These are phyloP conservation scores for Eimeria maxima DNA, from an alignment of 169 alveolate genomes.

Conservation along the genomic window DNA sequence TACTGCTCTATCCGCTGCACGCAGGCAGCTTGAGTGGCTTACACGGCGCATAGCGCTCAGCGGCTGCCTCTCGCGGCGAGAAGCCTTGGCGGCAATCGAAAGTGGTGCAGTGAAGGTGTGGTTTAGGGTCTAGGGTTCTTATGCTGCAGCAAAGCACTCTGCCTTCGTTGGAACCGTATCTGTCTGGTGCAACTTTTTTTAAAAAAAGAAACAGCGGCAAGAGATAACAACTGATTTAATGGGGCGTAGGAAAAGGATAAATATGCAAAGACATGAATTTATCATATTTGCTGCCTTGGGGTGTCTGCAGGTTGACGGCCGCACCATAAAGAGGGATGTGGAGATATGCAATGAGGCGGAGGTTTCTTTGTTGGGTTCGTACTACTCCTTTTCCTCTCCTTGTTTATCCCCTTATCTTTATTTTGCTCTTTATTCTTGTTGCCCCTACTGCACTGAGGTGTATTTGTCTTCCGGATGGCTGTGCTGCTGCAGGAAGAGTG, in stretches of 20 bases:
- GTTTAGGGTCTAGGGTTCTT: not conserved
- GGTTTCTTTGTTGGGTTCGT: not conserved
- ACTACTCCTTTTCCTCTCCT: not conserved
- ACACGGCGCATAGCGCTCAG: slow-evolving; percentile 51
- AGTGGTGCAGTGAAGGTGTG: slow-evolving; percentile 37
- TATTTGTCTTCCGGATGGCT: too few relatives aligned
- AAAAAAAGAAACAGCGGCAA: not conserved
- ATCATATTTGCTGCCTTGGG: not conserved
- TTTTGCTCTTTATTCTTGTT: not conserved
- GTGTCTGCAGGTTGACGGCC: slow-evolving; percentile 34
- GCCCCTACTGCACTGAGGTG: not conserved
- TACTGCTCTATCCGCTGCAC: not conserved
- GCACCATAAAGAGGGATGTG: slow-evolving; percentile 10
- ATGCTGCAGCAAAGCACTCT: too few relatives aligned
- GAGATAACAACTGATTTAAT: not conserved
- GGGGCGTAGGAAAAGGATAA: not conserved
- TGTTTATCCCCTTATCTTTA: not conserved
- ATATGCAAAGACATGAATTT: not conserved
- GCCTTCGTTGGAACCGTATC: not conserved
- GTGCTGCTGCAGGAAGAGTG: not conserved
- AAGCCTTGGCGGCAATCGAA: slow-evolving; percentile 35
- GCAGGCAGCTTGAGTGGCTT: slow-evolving; percentile 51
- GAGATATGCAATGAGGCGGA: slow-evolving; percentile 44
- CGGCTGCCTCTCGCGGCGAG: slow-evolving; percentile 37
- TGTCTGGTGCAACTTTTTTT: not conserved